A percentile compares a stretch with the other conserved stretches of the same genome.
Conservation (phyloP, 306 rosid genomes). For the Canavalia gladiata region DNA sequence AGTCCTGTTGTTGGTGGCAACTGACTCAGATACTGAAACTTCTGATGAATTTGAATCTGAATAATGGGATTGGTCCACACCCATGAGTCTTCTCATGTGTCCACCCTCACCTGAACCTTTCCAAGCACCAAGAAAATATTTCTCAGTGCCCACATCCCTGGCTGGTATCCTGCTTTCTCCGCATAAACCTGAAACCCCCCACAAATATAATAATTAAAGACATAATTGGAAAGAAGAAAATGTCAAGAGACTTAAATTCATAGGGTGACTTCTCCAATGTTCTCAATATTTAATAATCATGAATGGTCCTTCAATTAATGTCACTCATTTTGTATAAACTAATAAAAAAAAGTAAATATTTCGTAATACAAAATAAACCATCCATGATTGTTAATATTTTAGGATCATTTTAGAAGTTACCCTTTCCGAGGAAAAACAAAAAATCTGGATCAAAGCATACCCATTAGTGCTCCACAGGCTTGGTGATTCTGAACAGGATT, state of each 20-base stretch:
- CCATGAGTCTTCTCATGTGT: conserved; percentile 33
- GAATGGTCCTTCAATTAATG: not conserved
- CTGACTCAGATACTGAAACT: conserved; percentile 69
- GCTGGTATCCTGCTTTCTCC: not conserved
- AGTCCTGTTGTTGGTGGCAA: conserved; percentile 53
- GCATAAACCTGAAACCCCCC: conserved; percentile 42
- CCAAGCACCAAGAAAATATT: conserved; percentile 25
- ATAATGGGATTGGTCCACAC: conserved; percentile 60
- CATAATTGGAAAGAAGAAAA: not conserved
- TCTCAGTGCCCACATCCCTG: conserved; percentile 40
- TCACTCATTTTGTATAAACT: not conserved
- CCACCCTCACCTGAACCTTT: conserved; percentile 40
- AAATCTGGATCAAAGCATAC: conserved; percentile 36
- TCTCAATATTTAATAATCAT: not conserved
- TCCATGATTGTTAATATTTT: not conserved
- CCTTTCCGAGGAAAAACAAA: not conserved
- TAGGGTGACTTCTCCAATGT: not conserved
- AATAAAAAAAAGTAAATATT: not conserved
- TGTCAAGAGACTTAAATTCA: not conserved
- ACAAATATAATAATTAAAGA: not conserved
- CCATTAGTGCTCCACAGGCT: conserved; percentile 34
- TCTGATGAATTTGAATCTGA: conserved; percentile 82
- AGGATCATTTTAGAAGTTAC: too few relatives aligned
- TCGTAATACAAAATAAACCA: not conserved
- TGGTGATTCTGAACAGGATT: conserved; percentile 43